Evolutionary conservation across 306 rosid genomes (phyloP).

Genomic region (Ormosia emarginata): DNA sequence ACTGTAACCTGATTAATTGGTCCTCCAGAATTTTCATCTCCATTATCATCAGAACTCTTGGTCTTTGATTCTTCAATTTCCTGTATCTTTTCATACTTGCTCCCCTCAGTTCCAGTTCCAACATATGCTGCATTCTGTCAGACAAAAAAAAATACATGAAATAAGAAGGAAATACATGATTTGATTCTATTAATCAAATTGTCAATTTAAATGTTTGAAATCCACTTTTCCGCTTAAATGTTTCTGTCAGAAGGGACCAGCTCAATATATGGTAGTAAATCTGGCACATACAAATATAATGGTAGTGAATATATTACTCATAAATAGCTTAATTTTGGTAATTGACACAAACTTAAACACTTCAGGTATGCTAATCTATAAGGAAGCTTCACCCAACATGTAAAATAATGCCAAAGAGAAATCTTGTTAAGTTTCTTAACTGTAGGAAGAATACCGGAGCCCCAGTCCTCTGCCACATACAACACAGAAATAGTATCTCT

Average conservation of each 20-base stretch:
- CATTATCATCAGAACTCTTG: conserved; percentile 38
- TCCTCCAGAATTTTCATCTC: conserved; percentile 43
- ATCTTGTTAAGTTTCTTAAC: neutral
- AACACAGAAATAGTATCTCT: neutral
- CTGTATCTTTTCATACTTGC: conserved; percentile 22
- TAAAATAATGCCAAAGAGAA: neutral
- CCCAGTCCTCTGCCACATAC: neutral
- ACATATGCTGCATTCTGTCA: conserved; percentile 33
- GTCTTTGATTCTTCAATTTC: conserved; percentile 26
- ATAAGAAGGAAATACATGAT: neutral
- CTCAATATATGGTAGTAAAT: neutral
- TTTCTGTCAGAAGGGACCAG: neutral
- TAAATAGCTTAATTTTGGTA: neutral
- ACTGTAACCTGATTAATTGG: conserved; percentile 59
- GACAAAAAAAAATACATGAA: neutral
- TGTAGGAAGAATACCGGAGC: neutral
- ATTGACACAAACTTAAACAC: neutral
- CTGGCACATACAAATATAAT: neutral
- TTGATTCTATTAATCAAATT: neutral
- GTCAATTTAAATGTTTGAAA: neutral
- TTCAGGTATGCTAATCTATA: neutral
- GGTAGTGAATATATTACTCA: neutral
- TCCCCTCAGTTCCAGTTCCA: conserved; percentile 26
- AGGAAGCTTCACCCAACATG: neutral
- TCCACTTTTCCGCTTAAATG: neutral